Evolutionary conservation across 371 early-diverging fungal species (phyloP), one percentile per base, ranked within the genome.

Genomic region (Lichtheimia ramosa): DNA sequence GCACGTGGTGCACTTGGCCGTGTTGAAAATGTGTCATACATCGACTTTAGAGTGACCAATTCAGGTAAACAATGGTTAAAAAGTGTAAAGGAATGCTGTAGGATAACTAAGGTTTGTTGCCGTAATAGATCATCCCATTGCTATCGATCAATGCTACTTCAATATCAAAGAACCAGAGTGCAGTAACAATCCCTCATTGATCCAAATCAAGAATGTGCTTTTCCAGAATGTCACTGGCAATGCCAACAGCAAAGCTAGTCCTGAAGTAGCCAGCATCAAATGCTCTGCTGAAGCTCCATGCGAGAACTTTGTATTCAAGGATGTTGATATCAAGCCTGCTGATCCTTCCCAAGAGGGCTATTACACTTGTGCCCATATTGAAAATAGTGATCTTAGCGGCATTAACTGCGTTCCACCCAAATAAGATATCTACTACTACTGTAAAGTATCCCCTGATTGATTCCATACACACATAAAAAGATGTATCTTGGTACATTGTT

Each of bases 1-100:
- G 51, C 68, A 8, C 46, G 50, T 13, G 24, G 48, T 27, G 34
- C 68, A 1, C 46, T 58, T 42, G 64, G 64, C 12, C 49, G 54
- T 48, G 64, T 67, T 15, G 54, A 48, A 40, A 67, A 63, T 28
- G 48, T 67, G 12, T 65, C 62, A 3, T 66, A 58, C n/a, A 51
- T 57, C 34, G 63, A 58, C 43, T 66, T 66, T 59, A 41, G 41
- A 43, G 58, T 61, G 21, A 66, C 57, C 43, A 57, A 63, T 24
- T 51, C 59, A 34, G 62, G 62, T 61, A 61, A 40, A 20, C 6
- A 6, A 34, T 25, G 34, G 10, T 0, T 8, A 10, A 8, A 1
- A 8, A 0, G 34, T 8, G 34, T 5, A 2, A 2, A 34, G 0
- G 10, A 2, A 8, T 8, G 25, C 10, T 34, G 10, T 0, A 2